A percentile compares a stretch with the other conserved stretches of the same genome.
Evolutionary conservation across 305 asterid genomes (phyloP).

Genomic region (Fraxinus greggii): DNA sequence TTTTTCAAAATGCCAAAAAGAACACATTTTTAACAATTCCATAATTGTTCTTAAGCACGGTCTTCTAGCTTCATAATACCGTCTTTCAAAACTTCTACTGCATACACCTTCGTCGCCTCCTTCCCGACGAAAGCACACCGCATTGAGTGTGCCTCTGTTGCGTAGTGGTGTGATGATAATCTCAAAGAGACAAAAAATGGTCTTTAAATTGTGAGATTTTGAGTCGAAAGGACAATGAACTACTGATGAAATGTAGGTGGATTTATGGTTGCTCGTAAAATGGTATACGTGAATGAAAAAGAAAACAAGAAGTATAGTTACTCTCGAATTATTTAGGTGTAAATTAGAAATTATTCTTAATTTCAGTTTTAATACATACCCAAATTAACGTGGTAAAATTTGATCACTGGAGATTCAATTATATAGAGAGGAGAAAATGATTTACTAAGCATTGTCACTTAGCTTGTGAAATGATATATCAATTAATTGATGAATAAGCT

Average conservation of each 20-base stretch:
- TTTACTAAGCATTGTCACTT: too few species aligned
- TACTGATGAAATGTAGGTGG: neutral
- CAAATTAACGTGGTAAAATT: neutral
- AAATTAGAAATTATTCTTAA: neutral
- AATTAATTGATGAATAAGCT: neutral
- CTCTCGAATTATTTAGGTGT: neutral
- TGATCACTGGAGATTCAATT: neutral
- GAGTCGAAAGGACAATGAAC: neutral
- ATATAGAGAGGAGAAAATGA: neutral
- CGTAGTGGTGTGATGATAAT: neutral
- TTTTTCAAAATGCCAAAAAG: too few species aligned
- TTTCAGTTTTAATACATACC: neutral
- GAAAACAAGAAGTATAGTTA: neutral
- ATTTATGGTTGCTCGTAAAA: neutral
- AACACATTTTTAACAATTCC: too few species aligned
- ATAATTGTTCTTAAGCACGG: neutral
- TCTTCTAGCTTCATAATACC: neutral
- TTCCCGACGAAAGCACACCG: neutral
- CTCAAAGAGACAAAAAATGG: neutral
- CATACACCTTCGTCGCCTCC: neutral
- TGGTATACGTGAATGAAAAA: neutral
- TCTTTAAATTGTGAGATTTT: neutral
- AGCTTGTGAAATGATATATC: neutral
- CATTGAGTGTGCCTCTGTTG: neutral
- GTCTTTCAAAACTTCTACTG: neutral